phyloP scores from a whole-genome alignment of 106 monocot genomes.

The Acanthochlamys bracteata region DNA sequence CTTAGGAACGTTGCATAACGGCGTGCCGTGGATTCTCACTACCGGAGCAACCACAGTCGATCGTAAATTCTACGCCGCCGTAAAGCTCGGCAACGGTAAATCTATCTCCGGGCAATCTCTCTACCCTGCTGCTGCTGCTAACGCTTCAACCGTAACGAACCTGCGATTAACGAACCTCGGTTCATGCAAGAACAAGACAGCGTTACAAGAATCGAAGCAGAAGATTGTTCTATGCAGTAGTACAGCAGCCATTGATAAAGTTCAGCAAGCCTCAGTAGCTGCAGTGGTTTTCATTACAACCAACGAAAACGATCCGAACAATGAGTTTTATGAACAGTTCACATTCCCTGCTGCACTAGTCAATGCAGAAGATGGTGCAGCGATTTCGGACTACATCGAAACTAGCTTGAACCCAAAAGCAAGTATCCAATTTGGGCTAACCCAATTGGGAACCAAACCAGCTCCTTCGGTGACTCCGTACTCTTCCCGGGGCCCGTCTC shows the following conservation, averaged over 20 bases:
- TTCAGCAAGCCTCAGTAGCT: no score
- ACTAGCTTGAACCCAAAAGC: constrained; percentile 16
- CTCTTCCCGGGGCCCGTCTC: constrained; percentile 55
- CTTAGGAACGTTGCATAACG: constrained; percentile 41
- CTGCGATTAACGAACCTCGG: constrained; percentile 11
- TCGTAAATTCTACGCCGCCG: constrained; percentile 29
- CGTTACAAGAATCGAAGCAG: no score
- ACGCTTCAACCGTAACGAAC: no score
- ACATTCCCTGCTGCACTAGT: constrained; percentile 27
- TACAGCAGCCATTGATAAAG: no score
- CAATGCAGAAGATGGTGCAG: constrained; percentile 3
- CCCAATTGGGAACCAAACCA: constrained; percentile 30
- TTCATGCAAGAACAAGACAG: constrained; percentile 12
- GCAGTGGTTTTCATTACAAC: no score
- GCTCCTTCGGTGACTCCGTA: constrained; percentile 44
- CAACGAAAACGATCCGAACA: no score
- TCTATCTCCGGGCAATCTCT: constrained; percentile 34
- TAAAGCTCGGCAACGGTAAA: constrained; percentile 27
- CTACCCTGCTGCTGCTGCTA: constrained; percentile 38
- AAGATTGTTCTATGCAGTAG: no score
- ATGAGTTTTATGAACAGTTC: constrained; percentile 1
- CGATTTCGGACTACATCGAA: constrained; percentile 13
- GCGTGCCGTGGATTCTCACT: constrained; percentile 55
- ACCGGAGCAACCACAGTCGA: constrained; percentile 63
- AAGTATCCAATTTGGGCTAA: constrained; percentile 28